Base-by-base conservation (phyloP, 441 rosid species). In the Erodium texanum region DNA sequence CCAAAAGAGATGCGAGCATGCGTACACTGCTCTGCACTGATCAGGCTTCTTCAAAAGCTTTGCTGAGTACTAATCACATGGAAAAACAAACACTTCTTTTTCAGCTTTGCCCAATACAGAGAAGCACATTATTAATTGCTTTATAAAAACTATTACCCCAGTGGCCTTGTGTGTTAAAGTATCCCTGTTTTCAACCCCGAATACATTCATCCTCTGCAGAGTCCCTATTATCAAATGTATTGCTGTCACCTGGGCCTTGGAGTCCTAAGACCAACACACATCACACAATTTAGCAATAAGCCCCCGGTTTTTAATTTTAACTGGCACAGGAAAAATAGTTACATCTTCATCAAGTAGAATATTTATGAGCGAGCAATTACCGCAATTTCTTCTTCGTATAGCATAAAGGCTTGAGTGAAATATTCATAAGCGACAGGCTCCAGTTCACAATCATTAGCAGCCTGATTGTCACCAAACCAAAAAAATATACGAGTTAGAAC, bases 361-460 rank as follows among this genome's bases (percentile, higher is more conserved):
- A 22, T 59, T 12, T 5, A 41, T 14, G 64, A 64, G 63, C 79
- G 64, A 64, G 63, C 79, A 84, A 97, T 86, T 75, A 94, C 98
- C 66, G 97, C 90, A 38, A 94, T 84, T 74, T 94, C 97, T 86
- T 92, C 98, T 82, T 94, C 98, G 68, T 94, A 89, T 54, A 92
- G 78, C 74, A 94, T 92, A 77, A 87, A 94, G 24, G 99, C 99
- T 75, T 94, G 98, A 4, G 99, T 94, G 80, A 94, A 94, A 84
- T 92, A 92, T 75, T 94, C 99, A 66, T 94, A 94, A 0, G 99
- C 98, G 71, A 92, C 89, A 12, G 98, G 99, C 73, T 94, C 99
- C 74, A 89, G 80, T 63, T 88, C 93, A 74, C 82, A 86, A 82
- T 92, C 97, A 84, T 92, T 89, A 9, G 99, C 99, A 83, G 96